A percentile compares a stretch with the other conserved stretches of the same genome.
Evolutionary conservation across 192 early-diverging fungal species (phyloP).

Genomic region (Gonapodya prolifera): DNA sequence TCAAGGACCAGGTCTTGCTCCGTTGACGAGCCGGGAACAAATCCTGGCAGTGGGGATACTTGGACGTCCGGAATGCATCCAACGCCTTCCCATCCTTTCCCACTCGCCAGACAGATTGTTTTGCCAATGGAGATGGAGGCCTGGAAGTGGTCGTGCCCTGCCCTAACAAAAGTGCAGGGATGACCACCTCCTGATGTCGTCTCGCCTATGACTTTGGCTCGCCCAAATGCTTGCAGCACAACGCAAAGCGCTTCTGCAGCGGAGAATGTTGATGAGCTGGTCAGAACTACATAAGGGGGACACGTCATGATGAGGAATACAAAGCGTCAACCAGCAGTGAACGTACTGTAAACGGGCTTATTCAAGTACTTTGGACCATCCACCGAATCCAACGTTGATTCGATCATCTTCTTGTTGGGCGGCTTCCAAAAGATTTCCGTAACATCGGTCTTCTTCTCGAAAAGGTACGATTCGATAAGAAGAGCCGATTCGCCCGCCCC

Average conservation of each 20-base stretch:
- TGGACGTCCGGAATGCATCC: slow-evolving; percentile 7
- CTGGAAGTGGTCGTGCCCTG: slow-evolving; percentile 15
- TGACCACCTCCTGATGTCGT: slow-evolving; percentile 13
- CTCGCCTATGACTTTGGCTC: slow-evolving; percentile 7
- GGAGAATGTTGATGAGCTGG: background rate
- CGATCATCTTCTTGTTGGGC: background rate
- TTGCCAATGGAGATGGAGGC: slow-evolving; percentile 13
- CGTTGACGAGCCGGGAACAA: background rate
- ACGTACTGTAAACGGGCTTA: background rate
- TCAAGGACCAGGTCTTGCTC: background rate
- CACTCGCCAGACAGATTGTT: slow-evolving; percentile 1
- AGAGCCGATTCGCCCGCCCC: background rate
- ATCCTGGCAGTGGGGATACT: background rate
- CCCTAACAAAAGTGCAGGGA: slow-evolving; percentile 4
- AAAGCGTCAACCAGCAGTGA: background rate
- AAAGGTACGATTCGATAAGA: background rate
- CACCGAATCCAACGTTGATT: background rate
- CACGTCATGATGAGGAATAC: background rate
- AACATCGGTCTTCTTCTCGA: background rate
- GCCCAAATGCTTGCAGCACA: slow-evolving; percentile 9
- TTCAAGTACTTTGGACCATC: background rate
- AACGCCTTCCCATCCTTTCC: slow-evolving; percentile 13
- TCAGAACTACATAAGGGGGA: background rate
- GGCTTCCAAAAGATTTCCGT: background rate
- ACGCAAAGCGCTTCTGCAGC: background rate